Evolutionary conservation across 1,284 basidiomycete species (phyloP), one percentile per base, ranked within the genome.

Genomic region (Porogramme epimiltina): DNA sequence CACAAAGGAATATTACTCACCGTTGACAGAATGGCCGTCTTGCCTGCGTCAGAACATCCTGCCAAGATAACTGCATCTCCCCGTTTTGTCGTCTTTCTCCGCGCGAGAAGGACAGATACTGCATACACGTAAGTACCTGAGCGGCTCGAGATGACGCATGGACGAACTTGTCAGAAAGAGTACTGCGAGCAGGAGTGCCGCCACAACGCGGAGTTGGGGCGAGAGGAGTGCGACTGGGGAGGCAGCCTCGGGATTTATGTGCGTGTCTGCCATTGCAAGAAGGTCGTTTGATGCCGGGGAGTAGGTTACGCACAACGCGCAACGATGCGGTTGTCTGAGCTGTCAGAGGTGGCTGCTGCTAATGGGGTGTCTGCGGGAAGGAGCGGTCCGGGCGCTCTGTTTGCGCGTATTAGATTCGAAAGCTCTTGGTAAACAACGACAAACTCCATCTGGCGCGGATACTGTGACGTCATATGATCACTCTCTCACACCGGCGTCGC

Each of bases 11-110:
- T 33, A 20, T 5, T 20, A 68, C 79, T 61, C 54, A 83, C 81
- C 49, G 74, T 71, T 40, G 78, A 75, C 38, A 81, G 54, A 31
- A 92, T 83, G 19, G 89, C 77, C 2, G 90, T 91, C 70, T 92
- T 92, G 25, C 89, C 89, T 2, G 81, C 78, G 66, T 90, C 88
- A 4, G 84, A 77, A 40, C 83, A 73, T 2, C 90, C 89, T 13
- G 87, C 76, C 19, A 92, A 70, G 4, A 92, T 69, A 6, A 92
- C 63, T 13, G 77, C 69, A 65, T 79, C 81, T 33, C 85, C 84
- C 64, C 68, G 73, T 3, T 76, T 69, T 37, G 67, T 71, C 3
- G 78, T 74, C 57, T 70, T 80, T 52, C 72, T 72, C 46, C 71
- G 72, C 36, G 68, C 70, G 22, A 79, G 68, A 26, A 79, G 59